Base-by-base conservation (phyloP, 495 filamentous ascomycete species). In the Penicillium goetzii region DNA sequence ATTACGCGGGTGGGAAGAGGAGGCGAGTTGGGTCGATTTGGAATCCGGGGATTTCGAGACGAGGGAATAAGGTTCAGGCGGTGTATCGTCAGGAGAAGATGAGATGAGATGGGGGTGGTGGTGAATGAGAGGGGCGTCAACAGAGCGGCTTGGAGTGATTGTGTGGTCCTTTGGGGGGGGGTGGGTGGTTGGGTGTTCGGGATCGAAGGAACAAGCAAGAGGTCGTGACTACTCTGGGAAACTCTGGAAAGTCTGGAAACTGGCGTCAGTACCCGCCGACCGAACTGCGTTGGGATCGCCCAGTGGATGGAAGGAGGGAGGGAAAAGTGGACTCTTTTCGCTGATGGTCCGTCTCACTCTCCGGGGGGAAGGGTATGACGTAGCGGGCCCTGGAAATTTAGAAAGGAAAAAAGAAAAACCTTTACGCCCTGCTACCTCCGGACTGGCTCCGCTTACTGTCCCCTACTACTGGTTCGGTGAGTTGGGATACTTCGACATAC, bases 321-420 rank as follows among this genome's bases (percentile, higher is more conserved):
- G 28, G 33, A 67, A 71, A 71, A 71, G 68, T 69, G 70, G 72
- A 73, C 66, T 72, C 62, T 59, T 56, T 61, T 65, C 17, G 49
- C 28, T 53, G 68, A 71, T 72, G 71, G 62, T 55, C 62, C 65
- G 73, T 69, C 72, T n/a, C n/a, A n/a, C n/a, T n/a, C n/a, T 70
- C 71, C 58, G 66, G 74, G 69, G 68, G 68, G 66, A 43, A 67
- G 65, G 60, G 59, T 68, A 79, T 79, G 76, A 79, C 76, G 76
- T 79, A 77, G 70, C 43, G 50, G 28, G 68, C 59, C 71, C 64
- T 68, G 72, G 60, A n/a, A 36, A 33, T 52, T 32, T 52, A 15
- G 11, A 52, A 25, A 14, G 5, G 14, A 21, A 19, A 38, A 55
- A 64, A 50, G 41, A 59, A 59, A 65, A 57, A 38, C 59, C 54